Conservation (phyloP, 768 basidiomycete genomes). For the Porphyrellus cyaneotinctus region DNA sequence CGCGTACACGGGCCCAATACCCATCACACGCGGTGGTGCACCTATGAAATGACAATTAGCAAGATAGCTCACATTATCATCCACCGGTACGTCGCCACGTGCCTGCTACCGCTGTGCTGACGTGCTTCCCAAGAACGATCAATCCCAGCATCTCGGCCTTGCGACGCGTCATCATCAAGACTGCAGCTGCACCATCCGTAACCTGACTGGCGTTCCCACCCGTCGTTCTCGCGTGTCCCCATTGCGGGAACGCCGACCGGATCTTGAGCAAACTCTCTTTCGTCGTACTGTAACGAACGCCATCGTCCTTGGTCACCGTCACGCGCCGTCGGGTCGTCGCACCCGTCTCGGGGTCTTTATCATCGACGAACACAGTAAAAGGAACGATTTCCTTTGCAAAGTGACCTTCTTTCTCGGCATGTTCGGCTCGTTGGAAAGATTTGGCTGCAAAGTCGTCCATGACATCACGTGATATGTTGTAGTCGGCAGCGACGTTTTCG, state of each 20-base stretch:
- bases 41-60: constrained; percentile 36
- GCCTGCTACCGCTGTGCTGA: constrained; percentile 70
- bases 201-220: constrained; percentile 86
- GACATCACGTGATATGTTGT: constrained; percentile 63
- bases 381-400: constrained; percentile 74
- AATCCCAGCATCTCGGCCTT: constrained; percentile 77
- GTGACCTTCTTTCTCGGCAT: constrained; percentile 61
- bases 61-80: not conserved
- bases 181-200: constrained; percentile 80
- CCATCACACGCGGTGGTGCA: constrained; percentile 80
- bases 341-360: constrained; percentile 56
- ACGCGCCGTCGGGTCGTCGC: constrained; percentile 41
- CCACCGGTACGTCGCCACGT: constrained; percentile 8
- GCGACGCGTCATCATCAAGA: constrained; percentile 73
- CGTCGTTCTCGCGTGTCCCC: constrained; percentile 69
- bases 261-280: constrained; percentile 60
- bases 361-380: constrained; percentile 60
- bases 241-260: constrained; percentile 76
- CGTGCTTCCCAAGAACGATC: constrained; percentile 70
- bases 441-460: constrained; percentile 72
- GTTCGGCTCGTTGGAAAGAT: constrained; percentile 78
- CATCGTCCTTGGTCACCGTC: constrained; percentile 68
- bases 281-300: constrained; percentile 73
- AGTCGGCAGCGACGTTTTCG: constrained; percentile 80
- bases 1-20: constrained; percentile 79